These are phyloP conservation scores for Ramularia endophylla DNA, from an alignment of 2,329 filamentous ascomycete genomes.

Conservation along the genomic window DNA sequence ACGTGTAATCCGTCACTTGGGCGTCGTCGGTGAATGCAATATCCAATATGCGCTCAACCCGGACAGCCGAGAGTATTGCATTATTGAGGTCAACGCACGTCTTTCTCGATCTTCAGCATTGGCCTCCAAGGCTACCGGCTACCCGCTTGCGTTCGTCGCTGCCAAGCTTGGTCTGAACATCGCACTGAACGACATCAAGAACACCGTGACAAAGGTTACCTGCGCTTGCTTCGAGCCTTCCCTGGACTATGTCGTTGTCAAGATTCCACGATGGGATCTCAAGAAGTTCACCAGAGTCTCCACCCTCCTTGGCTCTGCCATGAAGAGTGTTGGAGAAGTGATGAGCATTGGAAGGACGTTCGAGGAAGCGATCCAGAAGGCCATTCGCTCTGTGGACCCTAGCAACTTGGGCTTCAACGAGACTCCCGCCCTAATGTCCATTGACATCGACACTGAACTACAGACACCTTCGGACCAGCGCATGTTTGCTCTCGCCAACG, in stretches of 20 bases:
- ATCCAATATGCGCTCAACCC: conserved; percentile 98
- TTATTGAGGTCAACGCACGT: conserved; percentile 98
- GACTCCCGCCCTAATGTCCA: conserved; percentile 83
- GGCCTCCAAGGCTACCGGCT: conserved; percentile 95
- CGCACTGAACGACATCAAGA: conserved; percentile 91
- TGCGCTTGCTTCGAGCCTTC: conserved; percentile 98
- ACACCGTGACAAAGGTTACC: conserved; percentile 91
- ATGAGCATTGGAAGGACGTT: conserved; percentile 98
- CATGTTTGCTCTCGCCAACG: conserved; percentile 94
- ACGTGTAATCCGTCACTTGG: conserved; percentile 93
- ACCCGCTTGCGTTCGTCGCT: conserved; percentile 91
- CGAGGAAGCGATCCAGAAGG: conserved; percentile 97
- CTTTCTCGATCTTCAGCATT: conserved; percentile 91
- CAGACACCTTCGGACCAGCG: conserved; percentile 97
- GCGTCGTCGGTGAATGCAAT: conserved; percentile 97
- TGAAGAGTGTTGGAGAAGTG: conserved; percentile 99
- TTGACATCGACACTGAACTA: conserved; percentile 92
- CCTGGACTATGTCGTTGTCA: conserved; percentile 95
- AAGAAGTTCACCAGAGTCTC: conserved; percentile 99
- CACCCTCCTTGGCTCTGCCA: conserved; percentile 90
- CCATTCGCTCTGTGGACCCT: conserved; percentile 90
- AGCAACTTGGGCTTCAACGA: conserved; percentile 94
- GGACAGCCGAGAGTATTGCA: conserved; percentile 93
- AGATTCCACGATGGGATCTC: conserved; percentile 97
- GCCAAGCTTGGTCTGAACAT: conserved; percentile 95